Evolutionary conservation across 2,329 filamentous ascomycete genomes (phyloP).

Genomic region (Metarhizium anisopliae): DNA sequence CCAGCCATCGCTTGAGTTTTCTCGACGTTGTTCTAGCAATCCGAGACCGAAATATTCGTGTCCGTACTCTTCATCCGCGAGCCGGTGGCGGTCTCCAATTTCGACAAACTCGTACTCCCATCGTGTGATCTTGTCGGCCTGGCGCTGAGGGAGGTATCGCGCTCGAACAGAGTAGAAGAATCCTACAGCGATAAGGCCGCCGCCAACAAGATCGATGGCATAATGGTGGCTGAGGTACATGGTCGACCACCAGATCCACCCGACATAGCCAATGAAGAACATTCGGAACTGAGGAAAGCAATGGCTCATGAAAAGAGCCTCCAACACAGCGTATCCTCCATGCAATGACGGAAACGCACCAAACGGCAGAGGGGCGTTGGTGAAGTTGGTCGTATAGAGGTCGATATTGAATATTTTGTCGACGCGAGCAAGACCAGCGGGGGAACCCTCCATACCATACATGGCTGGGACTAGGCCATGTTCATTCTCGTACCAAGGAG

Average conservation of each 20-base stretch:
- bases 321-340: constrained; percentile 78
- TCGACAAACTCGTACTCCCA: constrained; percentile 97
- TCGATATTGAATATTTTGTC: constrained; percentile 87
- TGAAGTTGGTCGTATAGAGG: constrained; percentile 88
- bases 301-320: constrained; percentile 88
- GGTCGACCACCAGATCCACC: constrained; percentile 97
- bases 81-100: constrained; percentile 52
- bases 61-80: constrained; percentile 37
- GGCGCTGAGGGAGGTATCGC: constrained; percentile 72
- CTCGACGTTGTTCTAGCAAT: constrained; percentile 32
- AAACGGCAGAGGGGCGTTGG: constrained; percentile 82
- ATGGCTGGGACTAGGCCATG: constrained; percentile 86
- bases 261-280: constrained; percentile 72
- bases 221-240: constrained; percentile 99
- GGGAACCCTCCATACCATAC: constrained; percentile 83
- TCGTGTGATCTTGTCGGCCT: constrained; percentile 75
- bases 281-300: constrained; percentile 77
- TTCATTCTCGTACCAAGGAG: constrained; percentile 93
- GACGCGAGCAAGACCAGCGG: constrained; percentile 80
- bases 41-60: constrained; percentile 38
- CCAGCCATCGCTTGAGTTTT: constrained; percentile 73
- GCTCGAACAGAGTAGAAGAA: constrained; percentile 77
- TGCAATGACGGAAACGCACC: constrained; percentile 93
- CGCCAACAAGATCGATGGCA: constrained; percentile 83
- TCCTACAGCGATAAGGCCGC: constrained; percentile 67